phyloP scores from a whole-genome alignment of 78 protist genomes.

The Dictyostelium brefeldianum region DNA sequence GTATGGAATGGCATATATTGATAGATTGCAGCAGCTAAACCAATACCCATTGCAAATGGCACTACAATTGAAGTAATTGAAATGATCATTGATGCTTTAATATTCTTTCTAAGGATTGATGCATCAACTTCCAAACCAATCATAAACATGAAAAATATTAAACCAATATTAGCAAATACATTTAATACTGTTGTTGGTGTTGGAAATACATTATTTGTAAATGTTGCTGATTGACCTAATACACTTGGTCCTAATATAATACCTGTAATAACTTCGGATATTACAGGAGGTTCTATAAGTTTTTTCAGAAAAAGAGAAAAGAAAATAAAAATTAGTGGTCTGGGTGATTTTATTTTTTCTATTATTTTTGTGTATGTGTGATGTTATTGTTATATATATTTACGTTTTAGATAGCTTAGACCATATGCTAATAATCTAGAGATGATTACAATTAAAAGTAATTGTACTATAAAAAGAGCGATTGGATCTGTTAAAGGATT shows the following conservation, averaged over 20 bases:
- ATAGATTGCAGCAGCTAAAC: constrained; percentile 45
- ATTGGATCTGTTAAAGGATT: constrained; percentile 65
- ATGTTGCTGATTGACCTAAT: constrained; percentile 8
- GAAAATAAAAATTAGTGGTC: not conserved
- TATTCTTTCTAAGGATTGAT: constrained; percentile 58
- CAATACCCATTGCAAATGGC: constrained; percentile 87
- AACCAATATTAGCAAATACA: constrained; percentile 85
- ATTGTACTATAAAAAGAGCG: constrained; percentile 68
- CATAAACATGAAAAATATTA: constrained; percentile 86
- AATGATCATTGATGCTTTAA: constrained; percentile 60
- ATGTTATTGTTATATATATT: not conserved
- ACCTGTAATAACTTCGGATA: constrained; percentile 82
- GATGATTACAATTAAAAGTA: constrained; percentile 64
- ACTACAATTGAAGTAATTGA: constrained; percentile 50
- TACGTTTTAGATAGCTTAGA: constrained; percentile 51
- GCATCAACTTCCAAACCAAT: constrained; percentile 85
- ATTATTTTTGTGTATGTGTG: not conserved
- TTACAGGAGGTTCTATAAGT: constrained; percentile 71
- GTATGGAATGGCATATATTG: not conserved
- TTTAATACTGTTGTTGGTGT: not conserved
- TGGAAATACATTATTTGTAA: constrained; percentile 25
- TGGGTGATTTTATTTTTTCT: not conserved
- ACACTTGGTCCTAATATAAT: constrained; percentile 81
- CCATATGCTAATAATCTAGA: constrained; percentile 32
- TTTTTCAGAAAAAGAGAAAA: not conserved